Evolutionary conservation across 2,329 filamentous ascomycete species (phyloP), one percentile per base, ranked within the genome.

Genomic region (Moelleriella libera): DNA sequence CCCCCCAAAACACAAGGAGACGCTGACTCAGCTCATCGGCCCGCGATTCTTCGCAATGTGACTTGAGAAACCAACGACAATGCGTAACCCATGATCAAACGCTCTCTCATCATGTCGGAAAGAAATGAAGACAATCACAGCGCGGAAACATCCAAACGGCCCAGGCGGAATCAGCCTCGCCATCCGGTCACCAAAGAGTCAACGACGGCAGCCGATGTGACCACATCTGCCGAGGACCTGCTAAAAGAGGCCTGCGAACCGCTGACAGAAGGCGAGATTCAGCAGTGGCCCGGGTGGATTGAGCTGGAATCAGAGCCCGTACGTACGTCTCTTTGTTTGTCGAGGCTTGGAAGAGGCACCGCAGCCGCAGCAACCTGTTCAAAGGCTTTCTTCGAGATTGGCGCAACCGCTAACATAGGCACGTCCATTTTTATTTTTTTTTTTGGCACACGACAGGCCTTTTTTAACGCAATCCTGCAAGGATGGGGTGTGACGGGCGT

Each of bases 231-330:
- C 1, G 67, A 67, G 5, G 59, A 69, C n/a, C 59, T 74, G 2
- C 63, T 76, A 30, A 62, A 68, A 7, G 64, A 70, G 41, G 61
- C 71, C 1, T 61, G 79, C 48, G 64, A 64, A 39, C 70, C 71
- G 9, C 67, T 77, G 48, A 66, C 64, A 4, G 57, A 63, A 5
- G 63, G 72, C 31, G 79, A 85, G 54, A 70, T 74, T 29, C 63
- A 72, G 30, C 70, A 72, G 31, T 88, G 83, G 79, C 71, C 77
- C 45, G 83, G 83, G 29, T 90, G 84, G 80, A 76, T 82, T 49
- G 88, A 96, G 58, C 74, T 97, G 45, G 88, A 95, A 64, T 94
- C 88, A 6, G 88, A 96, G 52, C 89, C 89, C 6, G 87, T 88
- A 64, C 65, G 76, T 59, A n/a, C 6, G 7, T 14, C 6, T 14